These are phyloP conservation scores for Neocucurbitaria cava DNA, from an alignment of 2,329 filamentous ascomycete genomes.

Conservation along the genomic window DNA sequence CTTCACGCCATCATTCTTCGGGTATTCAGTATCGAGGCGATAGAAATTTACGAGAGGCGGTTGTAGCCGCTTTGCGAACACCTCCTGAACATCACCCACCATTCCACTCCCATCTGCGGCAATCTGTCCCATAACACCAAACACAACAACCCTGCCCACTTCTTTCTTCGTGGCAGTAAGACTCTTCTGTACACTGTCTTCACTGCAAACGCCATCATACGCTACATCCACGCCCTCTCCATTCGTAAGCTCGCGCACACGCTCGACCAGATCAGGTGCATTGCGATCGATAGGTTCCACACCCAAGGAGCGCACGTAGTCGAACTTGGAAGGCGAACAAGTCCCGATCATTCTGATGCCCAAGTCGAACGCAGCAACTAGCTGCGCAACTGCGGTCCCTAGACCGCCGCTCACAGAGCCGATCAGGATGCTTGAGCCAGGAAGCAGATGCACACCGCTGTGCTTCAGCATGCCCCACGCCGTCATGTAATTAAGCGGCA, in stretches of 20 bases:
- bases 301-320: constrained; percentile 14
- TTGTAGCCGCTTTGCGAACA: constrained; percentile 4
- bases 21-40: constrained; percentile 3
- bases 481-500: constrained; percentile 17
- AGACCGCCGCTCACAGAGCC: constrained; percentile 14
- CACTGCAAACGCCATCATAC: constrained; percentile 11
- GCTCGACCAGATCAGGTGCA: constrained; percentile 9
- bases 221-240: constrained; percentile 16
- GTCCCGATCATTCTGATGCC: constrained; percentile 14
- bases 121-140: constrained; percentile 14
- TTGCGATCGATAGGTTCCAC: constrained; percentile 13
- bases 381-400: constrained; percentile 14
- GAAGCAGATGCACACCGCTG: constrained; percentile 9
- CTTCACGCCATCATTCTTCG: constrained; percentile 5
- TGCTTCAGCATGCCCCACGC: constrained; percentile 17
- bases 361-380: constrained; percentile 12
- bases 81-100: not conserved
- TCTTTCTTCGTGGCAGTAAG: constrained; percentile 10
- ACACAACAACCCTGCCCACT: constrained; percentile 8
- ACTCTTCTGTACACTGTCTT: constrained; percentile 8
- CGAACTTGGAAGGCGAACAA: constrained; percentile 11
- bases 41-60: constrained; percentile 8
- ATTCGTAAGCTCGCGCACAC: constrained; percentile 8
- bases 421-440: constrained; percentile 13
- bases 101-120: constrained; percentile 11